These are phyloP conservation scores for Dispira simplex DNA, from an alignment of 192 early-diverging fungal species.

Conservation along the genomic window DNA sequence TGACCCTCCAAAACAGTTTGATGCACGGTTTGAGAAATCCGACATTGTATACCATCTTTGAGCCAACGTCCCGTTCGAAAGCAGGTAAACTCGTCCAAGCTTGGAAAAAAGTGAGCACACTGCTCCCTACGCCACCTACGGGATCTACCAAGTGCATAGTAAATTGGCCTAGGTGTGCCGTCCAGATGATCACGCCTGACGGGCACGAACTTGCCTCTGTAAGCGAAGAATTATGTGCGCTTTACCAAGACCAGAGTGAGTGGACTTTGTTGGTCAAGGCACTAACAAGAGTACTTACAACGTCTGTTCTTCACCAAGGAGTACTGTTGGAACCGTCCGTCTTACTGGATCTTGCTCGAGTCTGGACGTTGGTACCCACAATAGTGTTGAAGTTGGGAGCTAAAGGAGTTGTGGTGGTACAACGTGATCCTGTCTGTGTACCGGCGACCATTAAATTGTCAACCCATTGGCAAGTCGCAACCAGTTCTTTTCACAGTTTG, in stretches of 20 bases:
- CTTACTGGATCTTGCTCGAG: no score
- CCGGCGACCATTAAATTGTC: not conserved
- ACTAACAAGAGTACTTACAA: no score
- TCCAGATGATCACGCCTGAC: no score
- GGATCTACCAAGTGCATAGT: no score
- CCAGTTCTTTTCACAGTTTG: not conserved
- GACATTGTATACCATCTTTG: constrained; percentile 45
- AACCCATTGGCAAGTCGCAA: not conserved
- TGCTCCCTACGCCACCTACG: no score
- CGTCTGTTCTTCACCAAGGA: no score
- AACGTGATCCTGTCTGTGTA: constrained; percentile 11
- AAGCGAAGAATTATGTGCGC: no score
- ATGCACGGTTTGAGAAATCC: constrained; percentile 17
- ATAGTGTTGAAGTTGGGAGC: constrained; percentile 55
- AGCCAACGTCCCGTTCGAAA: constrained; percentile 86
- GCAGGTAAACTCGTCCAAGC: constrained; percentile 36
- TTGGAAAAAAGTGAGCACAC: constrained; percentile 14
- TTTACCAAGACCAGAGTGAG: no score
- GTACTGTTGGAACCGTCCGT: no score
- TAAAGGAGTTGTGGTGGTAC: constrained; percentile 34
- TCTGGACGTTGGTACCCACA: constrained; percentile 14
- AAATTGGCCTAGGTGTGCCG: no score
- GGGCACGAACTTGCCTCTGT: no score
- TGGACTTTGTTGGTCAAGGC: no score
- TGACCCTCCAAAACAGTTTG: constrained; percentile 25